phyloP scores from a whole-genome alignment of 768 basidiomycete species.

The Collybia sordida region DNA sequence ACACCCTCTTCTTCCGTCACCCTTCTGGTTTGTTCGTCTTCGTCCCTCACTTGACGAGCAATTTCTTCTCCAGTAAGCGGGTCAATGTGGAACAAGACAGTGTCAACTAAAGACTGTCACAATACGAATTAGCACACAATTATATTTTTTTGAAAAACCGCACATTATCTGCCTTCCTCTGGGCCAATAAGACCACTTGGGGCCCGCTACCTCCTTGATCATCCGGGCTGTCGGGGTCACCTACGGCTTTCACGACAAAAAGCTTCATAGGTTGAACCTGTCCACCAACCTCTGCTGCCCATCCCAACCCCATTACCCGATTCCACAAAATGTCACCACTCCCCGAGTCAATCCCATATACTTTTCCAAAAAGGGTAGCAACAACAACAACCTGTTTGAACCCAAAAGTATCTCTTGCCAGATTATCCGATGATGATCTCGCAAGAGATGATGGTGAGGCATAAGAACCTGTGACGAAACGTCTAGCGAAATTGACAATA shows the following conservation, averaged over 20 bases:
- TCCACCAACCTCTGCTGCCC: constrained; percentile 58
- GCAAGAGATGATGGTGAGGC: constrained; percentile 44
- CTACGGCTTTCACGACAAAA: constrained; percentile 51
- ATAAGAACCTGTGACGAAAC: constrained; percentile 72
- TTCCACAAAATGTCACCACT: constrained; percentile 82
- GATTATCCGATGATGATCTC: constrained; percentile 9
- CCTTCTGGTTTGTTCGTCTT: constrained; percentile 17
- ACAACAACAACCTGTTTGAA: constrained; percentile 82
- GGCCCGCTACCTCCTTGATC: constrained; percentile 33
- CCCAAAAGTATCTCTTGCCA: constrained; percentile 77
- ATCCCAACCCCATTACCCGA: constrained; percentile 71
- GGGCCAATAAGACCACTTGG: constrained; percentile 61
- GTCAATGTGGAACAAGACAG: constrained; percentile 75
- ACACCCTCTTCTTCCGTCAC: constrained; percentile 29
- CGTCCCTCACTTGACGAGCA: background rate
- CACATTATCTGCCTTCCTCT: constrained; percentile 64
- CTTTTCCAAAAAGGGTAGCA: constrained; percentile 69
- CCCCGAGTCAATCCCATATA: constrained; percentile 81
- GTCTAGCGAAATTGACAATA: constrained; percentile 59
- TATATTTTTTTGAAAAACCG: constrained; percentile 17
- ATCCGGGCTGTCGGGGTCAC: constrained; percentile 27
- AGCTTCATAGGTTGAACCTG: constrained; percentile 58
- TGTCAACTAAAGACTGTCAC: constrained; percentile 58
- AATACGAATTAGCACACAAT: constrained; percentile 1
- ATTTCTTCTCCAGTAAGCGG: constrained; percentile 75